A percentile compares a stretch with the other conserved stretches of the same genome.
Conservation (phyloP, 2,329 filamentous ascomycete species). For the Rosellinia necatrix region DNA sequence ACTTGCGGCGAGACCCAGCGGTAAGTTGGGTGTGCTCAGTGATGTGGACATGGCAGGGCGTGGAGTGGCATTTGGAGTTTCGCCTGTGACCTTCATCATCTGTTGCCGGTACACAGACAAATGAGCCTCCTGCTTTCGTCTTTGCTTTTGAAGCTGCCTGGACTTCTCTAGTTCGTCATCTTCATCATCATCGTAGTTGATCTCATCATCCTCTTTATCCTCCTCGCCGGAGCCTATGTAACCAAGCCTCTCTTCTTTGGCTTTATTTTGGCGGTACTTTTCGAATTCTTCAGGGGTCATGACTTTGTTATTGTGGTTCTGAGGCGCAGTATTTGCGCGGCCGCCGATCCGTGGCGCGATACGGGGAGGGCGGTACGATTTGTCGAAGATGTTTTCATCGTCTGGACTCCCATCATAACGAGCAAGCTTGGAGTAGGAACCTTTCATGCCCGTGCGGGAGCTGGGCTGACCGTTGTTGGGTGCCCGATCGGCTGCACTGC, state of each 20-base stretch:
- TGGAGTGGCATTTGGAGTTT: conserved; percentile 56
- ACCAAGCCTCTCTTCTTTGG: conserved; percentile 57
- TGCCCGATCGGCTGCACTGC: conserved; percentile 25
- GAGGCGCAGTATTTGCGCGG: conserved; percentile 45
- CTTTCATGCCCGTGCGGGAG: conserved; percentile 37
- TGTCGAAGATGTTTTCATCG: conserved; percentile 62
- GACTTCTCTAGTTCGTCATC: conserved; percentile 81
- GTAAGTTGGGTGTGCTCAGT: conserved; percentile 66
- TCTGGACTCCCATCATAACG: conserved; percentile 44
- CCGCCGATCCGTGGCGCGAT: conserved; percentile 43
- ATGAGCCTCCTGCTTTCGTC: conserved; percentile 87
- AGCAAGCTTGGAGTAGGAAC: conserved; percentile 40
- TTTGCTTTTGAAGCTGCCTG: conserved; percentile 73
- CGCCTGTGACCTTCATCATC: conserved; percentile 95
- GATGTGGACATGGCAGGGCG: conserved; percentile 62
- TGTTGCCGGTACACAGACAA: conserved; percentile 89
- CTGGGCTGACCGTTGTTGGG: conserved; percentile 28
- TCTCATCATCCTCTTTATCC: conserved; percentile 51
- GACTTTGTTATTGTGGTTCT: conserved; percentile 70
- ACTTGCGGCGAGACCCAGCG: conserved; percentile 40
- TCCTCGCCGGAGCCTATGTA: conserved; percentile 47
- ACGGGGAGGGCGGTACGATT: conserved; percentile 46
- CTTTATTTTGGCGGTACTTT: conserved; percentile 75
- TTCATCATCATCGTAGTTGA: conserved; percentile 59
- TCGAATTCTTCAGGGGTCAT: conserved; percentile 93